Percentiles rank a stretch among this genome's conserved stretches.
Conservation (phyloP, 345 rosid genomes). For the Combretum micranthum region DNA sequence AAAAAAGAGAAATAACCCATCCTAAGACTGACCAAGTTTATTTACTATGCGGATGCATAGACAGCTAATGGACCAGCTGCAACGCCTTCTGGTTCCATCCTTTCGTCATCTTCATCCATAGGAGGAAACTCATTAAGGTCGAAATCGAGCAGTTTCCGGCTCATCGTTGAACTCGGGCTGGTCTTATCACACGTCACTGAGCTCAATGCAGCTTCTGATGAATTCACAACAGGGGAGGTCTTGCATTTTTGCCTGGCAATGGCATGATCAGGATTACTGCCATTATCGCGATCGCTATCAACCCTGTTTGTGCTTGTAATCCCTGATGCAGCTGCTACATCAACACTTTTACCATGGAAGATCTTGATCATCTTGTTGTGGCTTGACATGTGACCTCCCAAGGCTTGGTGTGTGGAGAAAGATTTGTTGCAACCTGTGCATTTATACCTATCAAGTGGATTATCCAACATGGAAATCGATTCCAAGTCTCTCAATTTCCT, state of each 20-base stretch:
- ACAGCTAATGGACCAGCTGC: no score
- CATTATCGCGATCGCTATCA: no score
- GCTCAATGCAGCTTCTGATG: constrained; percentile 2
- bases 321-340: constrained; percentile 17
- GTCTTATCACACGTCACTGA: not conserved
- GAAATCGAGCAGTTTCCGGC: constrained; percentile 9
- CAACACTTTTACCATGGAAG: not conserved
- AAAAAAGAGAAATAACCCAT: not conserved
- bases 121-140: constrained; percentile 38
- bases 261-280: no score
- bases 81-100: no score
- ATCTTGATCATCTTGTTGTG: constrained; percentile 25
- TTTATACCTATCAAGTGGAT: not conserved
- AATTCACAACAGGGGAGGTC: no score
- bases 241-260: no score
- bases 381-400: constrained; percentile 30
- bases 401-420: constrained; percentile 29
- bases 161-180: not conserved
- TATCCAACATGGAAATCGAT: not conserved
- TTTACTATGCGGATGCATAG: no score
- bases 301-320: no score
- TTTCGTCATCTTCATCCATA: constrained; percentile 15
- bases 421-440: constrained; percentile 26
- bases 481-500: constrained; percentile 9
- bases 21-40: not conserved